A percentile compares a stretch with the other conserved stretches of the same genome.
phyloP scores from a whole-genome alignment of 192 early-diverging fungal species.

The Ramicandelaber brevisporus region DNA sequence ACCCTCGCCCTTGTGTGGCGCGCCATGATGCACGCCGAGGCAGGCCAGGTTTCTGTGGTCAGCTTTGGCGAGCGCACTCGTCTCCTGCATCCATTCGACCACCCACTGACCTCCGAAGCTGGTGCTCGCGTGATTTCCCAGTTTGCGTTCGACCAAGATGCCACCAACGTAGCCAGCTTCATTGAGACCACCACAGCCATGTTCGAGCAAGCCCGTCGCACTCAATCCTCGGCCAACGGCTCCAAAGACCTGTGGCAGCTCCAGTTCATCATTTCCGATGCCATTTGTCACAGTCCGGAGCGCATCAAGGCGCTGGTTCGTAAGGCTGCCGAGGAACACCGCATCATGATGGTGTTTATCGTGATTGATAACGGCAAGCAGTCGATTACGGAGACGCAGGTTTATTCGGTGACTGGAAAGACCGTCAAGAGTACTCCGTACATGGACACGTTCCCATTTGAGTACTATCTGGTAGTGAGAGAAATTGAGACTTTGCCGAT shows the following conservation, averaged over 20 bases:
- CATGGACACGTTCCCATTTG: conserved; percentile 93
- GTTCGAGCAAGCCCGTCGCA: conserved; percentile 44
- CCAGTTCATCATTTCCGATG: conserved; percentile 88
- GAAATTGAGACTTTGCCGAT: conserved; percentile 70
- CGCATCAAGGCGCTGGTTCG: conserved; percentile 60
- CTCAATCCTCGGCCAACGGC: conserved; percentile 6
- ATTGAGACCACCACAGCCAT: conserved; percentile 64
- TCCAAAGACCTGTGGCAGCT: conserved; percentile 77
- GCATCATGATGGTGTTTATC: conserved; percentile 90
- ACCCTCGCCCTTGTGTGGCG: conserved; percentile 77
- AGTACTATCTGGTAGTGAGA: conserved; percentile 81
- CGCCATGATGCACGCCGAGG: conserved; percentile 81
- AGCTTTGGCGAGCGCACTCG: conserved; percentile 73
- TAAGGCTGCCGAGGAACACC: conserved; percentile 46
- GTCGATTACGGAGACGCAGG: conserved; percentile 77
- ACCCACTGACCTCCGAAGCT: conserved; percentile 64
- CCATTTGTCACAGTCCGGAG: conserved; percentile 86
- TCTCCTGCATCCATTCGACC: conserved; percentile 86
- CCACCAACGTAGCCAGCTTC: conserved; percentile 64
- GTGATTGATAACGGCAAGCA: conserved; percentile 69
- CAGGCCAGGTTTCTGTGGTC: conserved; percentile 71
- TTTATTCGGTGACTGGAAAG: conserved; percentile 37
- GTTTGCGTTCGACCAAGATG: conserved; percentile 77
- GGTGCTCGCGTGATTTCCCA: conserved; percentile 73
- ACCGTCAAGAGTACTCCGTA: conserved; percentile 46